phyloP scores from a whole-genome alignment of 2,329 filamentous ascomycete genomes.

The Lecanosticta acicola region DNA sequence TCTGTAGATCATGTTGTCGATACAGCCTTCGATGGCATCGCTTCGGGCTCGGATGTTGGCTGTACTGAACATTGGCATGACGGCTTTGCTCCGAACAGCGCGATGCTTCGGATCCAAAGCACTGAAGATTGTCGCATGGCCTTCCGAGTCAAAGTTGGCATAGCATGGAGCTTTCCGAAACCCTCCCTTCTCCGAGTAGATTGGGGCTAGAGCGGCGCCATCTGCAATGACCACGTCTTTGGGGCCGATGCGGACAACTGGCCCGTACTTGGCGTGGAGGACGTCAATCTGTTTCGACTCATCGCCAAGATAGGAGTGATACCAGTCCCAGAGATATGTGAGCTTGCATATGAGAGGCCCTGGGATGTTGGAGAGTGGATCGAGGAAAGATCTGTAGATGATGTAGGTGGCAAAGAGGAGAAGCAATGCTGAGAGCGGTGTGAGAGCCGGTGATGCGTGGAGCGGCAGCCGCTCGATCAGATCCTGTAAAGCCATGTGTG shows the following conservation, averaged over 20 bases:
- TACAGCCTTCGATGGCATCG: constrained; percentile 36
- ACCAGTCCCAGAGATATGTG: constrained; percentile 26
- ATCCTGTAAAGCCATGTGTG: too few relatives aligned
- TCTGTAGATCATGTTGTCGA: constrained; percentile 40
- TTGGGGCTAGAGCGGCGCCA: constrained; percentile 42
- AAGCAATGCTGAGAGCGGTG: not conserved
- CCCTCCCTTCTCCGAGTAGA: constrained; percentile 50
- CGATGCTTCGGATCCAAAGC: constrained; percentile 39
- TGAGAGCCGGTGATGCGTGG: too few relatives aligned
- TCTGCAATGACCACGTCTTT: constrained; percentile 53
- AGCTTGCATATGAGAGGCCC: constrained; percentile 28
- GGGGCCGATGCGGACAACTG: constrained; percentile 66
- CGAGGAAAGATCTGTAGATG: constrained; percentile 32
- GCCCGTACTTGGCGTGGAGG: constrained; percentile 60
- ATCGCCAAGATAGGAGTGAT: constrained; percentile 29
- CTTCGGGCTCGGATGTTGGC: constrained; percentile 40
- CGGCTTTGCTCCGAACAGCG: constrained; percentile 45
- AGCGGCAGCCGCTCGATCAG: too few relatives aligned
- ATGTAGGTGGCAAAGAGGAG: constrained; percentile 8
- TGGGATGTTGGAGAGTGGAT: constrained; percentile 32
- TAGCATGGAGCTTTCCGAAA: constrained; percentile 51
- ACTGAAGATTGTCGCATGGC: constrained; percentile 51
- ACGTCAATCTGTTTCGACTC: constrained; percentile 22
- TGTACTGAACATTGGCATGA: constrained; percentile 47
- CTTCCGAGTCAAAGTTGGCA: constrained; percentile 54